Conservation (phyloP, 345 rosid species). For the Linum tenue region DNA sequence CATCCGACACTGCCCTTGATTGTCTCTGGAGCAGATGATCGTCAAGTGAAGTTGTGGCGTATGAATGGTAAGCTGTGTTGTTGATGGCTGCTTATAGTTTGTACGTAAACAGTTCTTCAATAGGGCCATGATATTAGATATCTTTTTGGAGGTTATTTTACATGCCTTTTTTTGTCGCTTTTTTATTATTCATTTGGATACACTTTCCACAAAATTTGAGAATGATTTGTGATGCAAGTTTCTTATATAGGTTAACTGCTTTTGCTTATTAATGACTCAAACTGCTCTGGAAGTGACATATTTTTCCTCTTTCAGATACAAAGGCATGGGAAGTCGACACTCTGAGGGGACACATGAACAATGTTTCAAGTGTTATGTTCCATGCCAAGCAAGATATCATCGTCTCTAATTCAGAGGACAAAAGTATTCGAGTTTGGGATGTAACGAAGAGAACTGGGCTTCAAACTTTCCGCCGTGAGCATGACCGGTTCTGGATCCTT, state of each 20-base stretch:
- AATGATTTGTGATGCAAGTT: background rate
- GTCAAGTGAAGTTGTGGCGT: slow-evolving; percentile 96
- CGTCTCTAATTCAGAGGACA: slow-evolving; percentile 96
- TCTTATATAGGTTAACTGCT: background rate
- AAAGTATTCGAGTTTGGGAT: slow-evolving; percentile 95
- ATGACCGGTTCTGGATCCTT: slow-evolving; percentile 93
- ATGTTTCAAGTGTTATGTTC: slow-evolving; percentile 94
- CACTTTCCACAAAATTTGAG: background rate
- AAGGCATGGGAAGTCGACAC: slow-evolving; percentile 99
- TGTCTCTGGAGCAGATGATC: slow-evolving; percentile 98
- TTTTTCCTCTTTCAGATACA: slow-evolving; percentile 51
- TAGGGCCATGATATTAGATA: background rate
- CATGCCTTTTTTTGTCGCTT: background rate
- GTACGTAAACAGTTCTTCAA: background rate
- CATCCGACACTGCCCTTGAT: slow-evolving; percentile 92
- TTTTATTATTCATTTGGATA: background rate
- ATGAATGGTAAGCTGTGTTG: slow-evolving; percentile 58
- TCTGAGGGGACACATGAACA: slow-evolving; percentile 89
- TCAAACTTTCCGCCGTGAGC: slow-evolving; percentile 93
- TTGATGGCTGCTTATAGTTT: background rate
- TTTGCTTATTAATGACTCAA: background rate
- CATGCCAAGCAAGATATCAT: slow-evolving; percentile 92
- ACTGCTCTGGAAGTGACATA: background rate
- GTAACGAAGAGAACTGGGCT: slow-evolving; percentile 81
- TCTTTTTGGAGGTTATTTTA: background rate